phyloP scores from a whole-genome alignment of 352 stramenopile species.

The Phytophthora lateralis region DNA sequence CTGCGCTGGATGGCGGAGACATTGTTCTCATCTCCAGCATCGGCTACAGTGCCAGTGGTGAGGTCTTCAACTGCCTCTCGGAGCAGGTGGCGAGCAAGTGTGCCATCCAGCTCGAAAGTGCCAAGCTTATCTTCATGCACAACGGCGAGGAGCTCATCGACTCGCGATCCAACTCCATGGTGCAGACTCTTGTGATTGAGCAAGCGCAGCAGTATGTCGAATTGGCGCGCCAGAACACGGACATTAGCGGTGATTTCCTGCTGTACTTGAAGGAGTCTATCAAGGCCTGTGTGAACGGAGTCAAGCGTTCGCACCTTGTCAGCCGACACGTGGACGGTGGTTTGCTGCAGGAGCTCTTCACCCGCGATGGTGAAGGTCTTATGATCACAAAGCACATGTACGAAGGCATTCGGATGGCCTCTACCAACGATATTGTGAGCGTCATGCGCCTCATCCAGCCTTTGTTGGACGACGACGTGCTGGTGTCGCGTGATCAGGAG shows the following conservation, averaged over 20 bases:
- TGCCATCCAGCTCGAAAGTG: conserved; percentile 76
- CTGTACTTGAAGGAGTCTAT: conserved; percentile 88
- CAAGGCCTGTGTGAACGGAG: conserved; percentile 80
- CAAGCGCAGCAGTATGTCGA: conserved; percentile 86
- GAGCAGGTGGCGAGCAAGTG: conserved; percentile 90
- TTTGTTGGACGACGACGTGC: conserved; percentile 85
- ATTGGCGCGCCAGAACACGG: conserved; percentile 62
- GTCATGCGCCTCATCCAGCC: conserved; percentile 91
- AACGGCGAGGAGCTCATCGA: conserved; percentile 89
- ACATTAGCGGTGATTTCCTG: conserved; percentile 73
- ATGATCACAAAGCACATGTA: conserved; percentile 98
- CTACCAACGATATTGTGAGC: conserved; percentile 91
- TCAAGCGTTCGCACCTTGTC: conserved; percentile 87
- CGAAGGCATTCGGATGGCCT: conserved; percentile 93
- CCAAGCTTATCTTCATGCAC: conserved; percentile 92
- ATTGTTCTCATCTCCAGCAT: conserved; percentile 97
- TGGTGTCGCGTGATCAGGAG: conserved; percentile 88
- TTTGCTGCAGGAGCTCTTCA: conserved; percentile 98
- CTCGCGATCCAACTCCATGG: conserved; percentile 75
- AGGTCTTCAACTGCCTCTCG: conserved; percentile 93
- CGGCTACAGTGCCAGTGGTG: conserved; percentile 94
- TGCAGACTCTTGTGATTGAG: conserved; percentile 81
- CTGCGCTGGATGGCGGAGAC: conserved; percentile 93
- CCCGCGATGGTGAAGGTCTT: conserved; percentile 95
- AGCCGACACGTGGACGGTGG: conserved; percentile 88